phyloP scores from a whole-genome alignment of 768 basidiomycete species.

The Serpula lacrymans region DNA sequence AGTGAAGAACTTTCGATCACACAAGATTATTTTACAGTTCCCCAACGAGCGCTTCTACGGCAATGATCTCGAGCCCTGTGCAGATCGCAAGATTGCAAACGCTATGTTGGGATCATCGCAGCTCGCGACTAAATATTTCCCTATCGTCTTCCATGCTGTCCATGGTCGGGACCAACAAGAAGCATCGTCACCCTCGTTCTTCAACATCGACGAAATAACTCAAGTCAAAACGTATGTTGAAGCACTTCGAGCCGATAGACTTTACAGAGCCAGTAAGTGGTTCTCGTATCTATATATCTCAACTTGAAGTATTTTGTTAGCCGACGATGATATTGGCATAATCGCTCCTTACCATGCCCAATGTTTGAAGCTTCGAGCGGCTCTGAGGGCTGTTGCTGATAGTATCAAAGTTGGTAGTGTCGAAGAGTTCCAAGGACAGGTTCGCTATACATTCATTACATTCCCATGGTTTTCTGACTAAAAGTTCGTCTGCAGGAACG shows the following conservation, averaged over 20 bases:
- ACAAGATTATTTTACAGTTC: conserved; percentile 50
- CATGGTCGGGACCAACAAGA: conserved; percentile 32
- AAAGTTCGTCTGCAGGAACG: conserved; percentile 39
- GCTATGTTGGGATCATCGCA: conserved; percentile 19
- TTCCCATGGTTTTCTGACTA: not conserved
- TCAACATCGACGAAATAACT: conserved; percentile 36
- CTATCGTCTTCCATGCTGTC: conserved; percentile 32
- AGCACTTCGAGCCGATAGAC: conserved; percentile 19
- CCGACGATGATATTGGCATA: conserved; percentile 31
- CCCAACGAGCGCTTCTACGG: conserved; percentile 47
- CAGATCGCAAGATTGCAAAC: conserved; percentile 20
- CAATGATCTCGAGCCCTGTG: conserved; percentile 28
- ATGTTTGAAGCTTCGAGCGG: conserved; percentile 25
- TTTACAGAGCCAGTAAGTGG: conserved; percentile 28
- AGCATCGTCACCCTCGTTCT: conserved; percentile 35
- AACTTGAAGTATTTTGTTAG: conserved; percentile 10
- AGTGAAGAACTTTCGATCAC: conserved; percentile 57
- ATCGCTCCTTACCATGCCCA: conserved; percentile 41
- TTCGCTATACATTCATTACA: conserved; percentile 3
- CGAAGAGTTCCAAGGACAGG: conserved; percentile 42
- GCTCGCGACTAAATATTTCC: conserved; percentile 24
- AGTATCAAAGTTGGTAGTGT: conserved; percentile 34
- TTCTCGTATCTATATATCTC: conserved; percentile 4
- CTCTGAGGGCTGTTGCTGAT: conserved; percentile 15
- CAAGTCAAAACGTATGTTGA: conserved; percentile 31